A percentile compares a stretch with the other conserved stretches of the same genome.
Conservation (phyloP, 768 basidiomycete species). For the Rhodotorula graminis region DNA sequence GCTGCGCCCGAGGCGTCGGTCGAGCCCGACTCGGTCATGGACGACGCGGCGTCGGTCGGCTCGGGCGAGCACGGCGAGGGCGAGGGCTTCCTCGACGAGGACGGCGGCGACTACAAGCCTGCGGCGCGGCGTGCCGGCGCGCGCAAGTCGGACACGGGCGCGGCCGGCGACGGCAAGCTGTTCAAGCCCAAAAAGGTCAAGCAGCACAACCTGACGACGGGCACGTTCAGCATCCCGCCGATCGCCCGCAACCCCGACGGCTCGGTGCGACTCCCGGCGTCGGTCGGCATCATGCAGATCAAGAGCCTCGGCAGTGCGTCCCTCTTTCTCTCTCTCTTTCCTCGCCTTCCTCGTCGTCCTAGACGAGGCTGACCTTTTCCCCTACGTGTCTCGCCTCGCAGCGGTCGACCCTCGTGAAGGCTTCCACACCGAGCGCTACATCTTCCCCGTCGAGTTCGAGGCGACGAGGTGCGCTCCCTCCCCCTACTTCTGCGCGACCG, state of each 20-base stretch:
- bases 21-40: conserved; percentile 53
- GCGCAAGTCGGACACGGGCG: conserved; percentile 42
- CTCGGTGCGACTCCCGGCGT: conserved; percentile 68
- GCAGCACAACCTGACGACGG: conserved; percentile 61
- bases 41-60: conserved; percentile 43
- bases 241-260: conserved; percentile 64
- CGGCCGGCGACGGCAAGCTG: conserved; percentile 50
- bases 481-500: conserved; percentile 4
- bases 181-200: conserved; percentile 73
- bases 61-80: background rate
- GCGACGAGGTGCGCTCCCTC: conserved; percentile 59
- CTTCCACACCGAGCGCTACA: conserved; percentile 81
- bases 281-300: conserved; percentile 82
- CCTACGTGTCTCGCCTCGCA: background rate
- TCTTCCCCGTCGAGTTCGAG: conserved; percentile 81
- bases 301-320: conserved; percentile 61
- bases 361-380: background rate
- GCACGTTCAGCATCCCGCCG: conserved; percentile 63
- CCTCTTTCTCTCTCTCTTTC: background rate
- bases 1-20: conserved; percentile 44
- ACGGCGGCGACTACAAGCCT: conserved; percentile 47
- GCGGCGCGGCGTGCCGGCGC: conserved; percentile 25
- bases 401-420: conserved; percentile 55
- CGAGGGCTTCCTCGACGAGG: conserved; percentile 37
- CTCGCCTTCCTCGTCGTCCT: too few relatives aligned